A percentile compares a stretch with the other conserved stretches of the same genome.
phyloP scores from a whole-genome alignment of 306 rosid genomes.

The Glycine tomentella region DNA sequence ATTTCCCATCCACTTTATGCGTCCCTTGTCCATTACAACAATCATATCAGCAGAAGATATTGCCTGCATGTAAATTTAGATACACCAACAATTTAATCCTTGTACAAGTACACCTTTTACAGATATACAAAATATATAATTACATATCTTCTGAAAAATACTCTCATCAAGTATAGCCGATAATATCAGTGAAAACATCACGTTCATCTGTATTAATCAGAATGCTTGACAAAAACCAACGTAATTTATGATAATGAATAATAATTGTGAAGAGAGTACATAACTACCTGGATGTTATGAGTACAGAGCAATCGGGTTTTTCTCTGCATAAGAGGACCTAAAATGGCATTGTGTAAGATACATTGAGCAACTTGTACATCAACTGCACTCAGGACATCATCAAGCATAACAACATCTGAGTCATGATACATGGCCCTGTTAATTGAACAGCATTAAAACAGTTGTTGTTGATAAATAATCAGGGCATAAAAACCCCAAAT shows the following conservation, averaged over 20 bases:
- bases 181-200: slow-evolving; percentile 3
- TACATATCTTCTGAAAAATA: slow-evolving; percentile 18
- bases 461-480: slow-evolving; percentile 24
- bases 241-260: slow-evolving; percentile 36
- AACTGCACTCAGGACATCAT: slow-evolving; percentile 92
- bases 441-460: slow-evolving; percentile 42
- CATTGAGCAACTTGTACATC: slow-evolving; percentile 90
- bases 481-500: slow-evolving; percentile 16
- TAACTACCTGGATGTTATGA: slow-evolving; percentile 80
- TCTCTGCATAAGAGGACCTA: slow-evolving; percentile 75
- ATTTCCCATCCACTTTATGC: slow-evolving; percentile 80
- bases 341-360: slow-evolving; percentile 77
- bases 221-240: slow-evolving; percentile 28
- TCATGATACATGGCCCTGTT: slow-evolving; percentile 88
- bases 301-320: slow-evolving; percentile 83
- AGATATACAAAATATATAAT: slow-evolving; percentile 11
- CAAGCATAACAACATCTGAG: slow-evolving; percentile 83
- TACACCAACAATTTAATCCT: slow-evolving; percentile 33
- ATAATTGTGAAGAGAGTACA: slow-evolving; percentile 14
- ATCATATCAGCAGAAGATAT: slow-evolving; percentile 83
- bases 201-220: slow-evolving; percentile 1
- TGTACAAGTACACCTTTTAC: slow-evolving; percentile 20
- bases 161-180: background rate
- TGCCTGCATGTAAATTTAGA: slow-evolving; percentile 62
- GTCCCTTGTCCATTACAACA: slow-evolving; percentile 84